Percentiles rank a stretch among this genome's conserved stretches.
Evolutionary conservation across 768 basidiomycete species (phyloP).

Genomic region (Pisolithus sp.): DNA sequence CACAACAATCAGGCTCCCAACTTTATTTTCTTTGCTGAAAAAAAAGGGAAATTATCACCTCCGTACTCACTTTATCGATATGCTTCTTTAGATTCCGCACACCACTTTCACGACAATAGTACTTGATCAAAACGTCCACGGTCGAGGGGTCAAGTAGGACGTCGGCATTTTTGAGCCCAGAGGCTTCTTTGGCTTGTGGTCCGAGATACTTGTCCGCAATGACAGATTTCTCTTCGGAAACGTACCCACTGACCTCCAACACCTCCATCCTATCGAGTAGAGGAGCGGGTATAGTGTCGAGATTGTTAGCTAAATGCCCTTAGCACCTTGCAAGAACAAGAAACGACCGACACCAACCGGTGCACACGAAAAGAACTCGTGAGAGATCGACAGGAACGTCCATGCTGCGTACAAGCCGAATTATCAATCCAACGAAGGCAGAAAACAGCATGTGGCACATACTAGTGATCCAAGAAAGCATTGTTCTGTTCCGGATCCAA

Average conservation of each 20-base stretch:
- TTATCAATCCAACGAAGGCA: background rate
- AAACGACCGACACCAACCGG: conserved; percentile 35
- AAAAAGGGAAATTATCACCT: background rate
- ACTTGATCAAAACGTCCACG: conserved; percentile 87
- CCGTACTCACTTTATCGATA: conserved; percentile 82
- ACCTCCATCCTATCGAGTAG: conserved; percentile 96
- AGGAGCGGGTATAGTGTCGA: conserved; percentile 91
- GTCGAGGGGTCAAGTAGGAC: conserved; percentile 71
- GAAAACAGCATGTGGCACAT: conserved; percentile 23
- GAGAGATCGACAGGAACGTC: conserved; percentile 96
- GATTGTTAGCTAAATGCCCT: conserved; percentile 59
- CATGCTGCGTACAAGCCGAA: conserved; percentile 52
- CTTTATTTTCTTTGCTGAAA: no score
- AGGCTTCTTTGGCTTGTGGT: conserved; percentile 89
- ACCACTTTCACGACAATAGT: conserved; percentile 96
- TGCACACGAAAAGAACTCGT: conserved; percentile 95
- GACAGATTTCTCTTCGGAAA: conserved; percentile 84
- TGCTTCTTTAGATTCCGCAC: conserved; percentile 97
- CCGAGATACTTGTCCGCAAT: conserved; percentile 86
- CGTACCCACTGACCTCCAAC: conserved; percentile 90
- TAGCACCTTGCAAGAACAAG: background rate
- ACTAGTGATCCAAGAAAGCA: conserved; percentile 94
- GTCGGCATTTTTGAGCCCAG: conserved; percentile 80
- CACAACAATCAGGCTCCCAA: background rate
- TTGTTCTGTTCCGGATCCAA: conserved; percentile 93